phyloP scores from a whole-genome alignment of 768 basidiomycete species.

The Calocera cornea region DNA sequence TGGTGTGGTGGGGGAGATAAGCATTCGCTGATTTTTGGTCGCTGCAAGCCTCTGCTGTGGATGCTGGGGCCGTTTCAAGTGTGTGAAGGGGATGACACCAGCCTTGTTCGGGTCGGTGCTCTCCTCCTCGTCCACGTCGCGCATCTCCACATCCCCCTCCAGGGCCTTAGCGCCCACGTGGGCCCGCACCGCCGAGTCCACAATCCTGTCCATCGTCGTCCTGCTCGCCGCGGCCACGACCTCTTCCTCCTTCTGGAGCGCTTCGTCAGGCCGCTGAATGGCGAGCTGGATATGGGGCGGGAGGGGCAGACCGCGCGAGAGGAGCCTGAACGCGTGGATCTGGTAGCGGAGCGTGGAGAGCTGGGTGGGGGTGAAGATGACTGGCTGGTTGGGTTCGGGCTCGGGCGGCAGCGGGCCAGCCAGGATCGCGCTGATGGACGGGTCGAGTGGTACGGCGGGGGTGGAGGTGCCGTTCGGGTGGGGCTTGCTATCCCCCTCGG shows the following conservation, averaged over 20 bases:
- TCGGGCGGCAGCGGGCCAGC: conserved; percentile 20
- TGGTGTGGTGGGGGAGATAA: conserved; percentile 29
- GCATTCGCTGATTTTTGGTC: conserved; percentile 46
- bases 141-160: conserved; percentile 39
- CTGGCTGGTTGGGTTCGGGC: conserved; percentile 45
- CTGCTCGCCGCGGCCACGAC: conserved; percentile 33
- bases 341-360: conserved; percentile 65
- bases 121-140: conserved; percentile 28
- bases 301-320: conserved; percentile 50
- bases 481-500: not conserved
- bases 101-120: not conserved
- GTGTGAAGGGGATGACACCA: conserved; percentile 30
- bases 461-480: not conserved
- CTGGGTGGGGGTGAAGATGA: conserved; percentile 67
- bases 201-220: conserved; percentile 37
- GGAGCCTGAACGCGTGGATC: conserved; percentile 66
- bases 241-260: conserved; percentile 35
- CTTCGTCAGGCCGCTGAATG: conserved; percentile 48
- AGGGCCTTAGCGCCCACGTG: conserved; percentile 37
- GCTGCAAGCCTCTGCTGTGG: conserved; percentile 29
- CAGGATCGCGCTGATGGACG: not conserved
- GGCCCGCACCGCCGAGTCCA: conserved; percentile 63
- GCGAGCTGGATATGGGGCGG: conserved; percentile 58
- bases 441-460: not conserved
- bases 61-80: conserved; percentile 39